Evolutionary conservation across 1,139 yeast species (phyloP), one percentile per base, ranked within the genome.

Genomic region (Petasospora fabianii): DNA sequence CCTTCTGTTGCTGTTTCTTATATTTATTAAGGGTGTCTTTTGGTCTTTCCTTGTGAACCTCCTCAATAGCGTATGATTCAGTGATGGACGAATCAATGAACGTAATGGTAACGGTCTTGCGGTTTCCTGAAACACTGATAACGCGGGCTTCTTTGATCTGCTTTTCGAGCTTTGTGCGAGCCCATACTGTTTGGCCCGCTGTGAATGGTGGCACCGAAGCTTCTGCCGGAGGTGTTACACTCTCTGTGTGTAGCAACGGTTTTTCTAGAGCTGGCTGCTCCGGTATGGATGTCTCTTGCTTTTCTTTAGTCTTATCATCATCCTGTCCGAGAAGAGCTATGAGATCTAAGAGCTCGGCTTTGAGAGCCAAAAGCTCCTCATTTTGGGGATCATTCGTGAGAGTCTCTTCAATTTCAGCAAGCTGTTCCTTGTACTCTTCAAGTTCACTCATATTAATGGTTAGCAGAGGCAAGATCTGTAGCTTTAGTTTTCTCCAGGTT

Each of bases 361-460:
- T 54, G 32, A 64, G 54, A 9, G 52, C 56, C 29, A 50, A 29
- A 11, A 64, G 49, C 11, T 60, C 49, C 24, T 50, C 55, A 41
- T 63, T 60, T 10, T 49, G 53, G 1, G 68, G 65, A 30, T 56
- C 60, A 4, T 46, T 51, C 27, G 37, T 36, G 13, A 65, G 47
- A 7, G 59, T 51, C 18, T 57, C 59, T 34, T 54, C 54, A 9
- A 62, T 58, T 6, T 55, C 51, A n/a, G 48, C 46, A 7, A 64
- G 57, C 44, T 64, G 68, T 16, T 43, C 45, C 34, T 49, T 39
- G 50, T 60, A 62, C 36, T 64, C 66, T 26, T 55, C 57, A 27
- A 61, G 47, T 38, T 64, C 69, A 24, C 46, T 36, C 50, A 26
- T 26, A n/a, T n/a, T n/a, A n/a, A n/a, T n/a, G n/a, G n/a, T n/a